Percentiles rank a stretch among this genome's conserved stretches.
Evolutionary conservation across 257 asterid genomes (phyloP).

Genomic region (Jacaranda mimosifolia): DNA sequence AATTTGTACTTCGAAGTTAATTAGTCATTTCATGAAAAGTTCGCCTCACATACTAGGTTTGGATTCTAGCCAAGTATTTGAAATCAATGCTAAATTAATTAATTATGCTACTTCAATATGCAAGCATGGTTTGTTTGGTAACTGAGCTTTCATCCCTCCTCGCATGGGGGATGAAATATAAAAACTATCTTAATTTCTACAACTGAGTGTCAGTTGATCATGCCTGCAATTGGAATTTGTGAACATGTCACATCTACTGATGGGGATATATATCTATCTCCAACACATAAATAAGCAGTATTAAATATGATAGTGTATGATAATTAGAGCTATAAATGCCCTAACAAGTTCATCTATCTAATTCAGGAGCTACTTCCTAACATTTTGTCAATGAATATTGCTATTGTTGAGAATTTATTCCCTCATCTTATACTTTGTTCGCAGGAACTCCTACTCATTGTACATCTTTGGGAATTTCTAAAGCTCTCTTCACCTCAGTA

Average conservation of each 20-base stretch:
- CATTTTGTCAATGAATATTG: background rate
- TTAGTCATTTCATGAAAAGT: background rate
- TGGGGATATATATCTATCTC: background rate
- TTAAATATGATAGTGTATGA: background rate
- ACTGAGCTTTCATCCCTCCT: background rate
- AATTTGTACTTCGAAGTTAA: background rate
- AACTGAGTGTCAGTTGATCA: background rate
- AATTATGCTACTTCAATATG: too few relatives aligned
- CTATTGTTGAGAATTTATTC: constrained; percentile 9
- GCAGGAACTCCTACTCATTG: constrained; percentile 92
- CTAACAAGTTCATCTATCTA: background rate
- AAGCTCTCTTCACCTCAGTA: constrained; percentile 63
- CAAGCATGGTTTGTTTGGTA: background rate
- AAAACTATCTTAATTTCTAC: background rate
- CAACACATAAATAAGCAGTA: background rate
- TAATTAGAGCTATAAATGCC: constrained; percentile 23
- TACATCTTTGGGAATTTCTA: constrained; percentile 82
- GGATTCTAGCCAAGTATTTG: too few relatives aligned
- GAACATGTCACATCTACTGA: background rate
- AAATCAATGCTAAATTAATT: too few relatives aligned
- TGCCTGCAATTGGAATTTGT: background rate
- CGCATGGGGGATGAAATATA: background rate
- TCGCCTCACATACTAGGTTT: constrained; percentile 1
- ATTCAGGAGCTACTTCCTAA: constrained; percentile 10
- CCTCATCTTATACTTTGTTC: constrained; percentile 16